These are phyloP conservation scores for Penicillium tannophilum DNA, from an alignment of 495 filamentous ascomycete species.

Conservation along the genomic window DNA sequence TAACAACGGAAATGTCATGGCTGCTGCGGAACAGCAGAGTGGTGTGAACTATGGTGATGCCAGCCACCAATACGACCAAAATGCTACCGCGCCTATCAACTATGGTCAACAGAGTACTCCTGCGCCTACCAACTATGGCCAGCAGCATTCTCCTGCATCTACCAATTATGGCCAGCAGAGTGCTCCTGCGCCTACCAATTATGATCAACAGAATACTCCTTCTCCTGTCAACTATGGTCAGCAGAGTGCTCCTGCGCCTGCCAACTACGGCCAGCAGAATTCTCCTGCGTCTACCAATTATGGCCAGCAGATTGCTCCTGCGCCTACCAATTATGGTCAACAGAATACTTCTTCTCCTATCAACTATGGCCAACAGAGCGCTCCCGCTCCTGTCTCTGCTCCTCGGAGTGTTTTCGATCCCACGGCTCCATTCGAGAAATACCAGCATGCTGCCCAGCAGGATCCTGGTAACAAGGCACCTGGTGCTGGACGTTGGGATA, in stretches of 20 bases:
- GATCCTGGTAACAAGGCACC: slow-evolving; percentile 32
- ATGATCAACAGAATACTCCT: no score
- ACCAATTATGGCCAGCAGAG: no score
- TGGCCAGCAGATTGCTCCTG: slow-evolving; percentile 36
- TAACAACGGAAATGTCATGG: slow-evolving; percentile 67
- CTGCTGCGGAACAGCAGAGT: slow-evolving; percentile 62
- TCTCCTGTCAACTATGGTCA: no score
- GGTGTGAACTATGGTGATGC: slow-evolving; percentile 77
- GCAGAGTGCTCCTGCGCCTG: no score
- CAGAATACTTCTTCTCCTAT: background rate
- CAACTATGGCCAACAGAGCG: slow-evolving; percentile 41
- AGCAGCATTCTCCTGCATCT: slow-evolving; percentile 27
- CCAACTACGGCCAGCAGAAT: no score
- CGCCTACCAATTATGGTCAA: no score
- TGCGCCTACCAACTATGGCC: slow-evolving; percentile 29
- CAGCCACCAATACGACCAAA: slow-evolving; percentile 60
- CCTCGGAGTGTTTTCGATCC: slow-evolving; percentile 45
- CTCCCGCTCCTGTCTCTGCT: background rate
- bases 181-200: slow-evolving; percentile 14
- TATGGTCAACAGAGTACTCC: background rate
- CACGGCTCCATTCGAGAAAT: slow-evolving; percentile 54
- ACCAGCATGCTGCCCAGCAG: slow-evolving; percentile 66
- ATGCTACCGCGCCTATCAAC: slow-evolving; percentile 27
- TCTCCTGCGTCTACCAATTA: no score
- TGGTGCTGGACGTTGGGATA: slow-evolving; percentile 64